Evolutionary conservation across 2,329 filamentous ascomycete species (phyloP), one percentile per base, ranked within the genome.

Genomic region (Colletotrichum spinosum): DNA sequence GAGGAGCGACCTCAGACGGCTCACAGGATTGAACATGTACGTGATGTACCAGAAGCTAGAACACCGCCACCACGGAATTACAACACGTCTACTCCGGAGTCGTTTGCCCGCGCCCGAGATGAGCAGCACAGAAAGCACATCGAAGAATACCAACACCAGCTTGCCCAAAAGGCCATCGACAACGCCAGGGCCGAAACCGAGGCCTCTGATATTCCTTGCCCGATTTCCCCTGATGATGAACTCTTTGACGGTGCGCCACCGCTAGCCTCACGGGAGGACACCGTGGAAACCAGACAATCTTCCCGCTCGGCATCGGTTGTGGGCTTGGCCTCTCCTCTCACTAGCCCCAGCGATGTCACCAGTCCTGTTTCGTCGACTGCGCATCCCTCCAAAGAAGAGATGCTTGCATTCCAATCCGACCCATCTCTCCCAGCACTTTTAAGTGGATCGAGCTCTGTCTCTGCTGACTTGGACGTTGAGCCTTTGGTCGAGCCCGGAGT

Each of bases 391-490:
- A 80, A 80, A 65, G 83, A 84, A 6, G 78, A 81, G 8, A 83
- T 84, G 70, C 71, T 84, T 13, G 80, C 79, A 3, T 89, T 88
- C 73, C 86, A 86, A 60, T 90, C 88, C 3, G 88, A 90, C 56
- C 88, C 87, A 0, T 90, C 88, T 6, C 76, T 90, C 3, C 88
- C 88, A 10, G 87, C 88, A 7, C 77, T 90, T 8, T 79, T 90
- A 10, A 90, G 88, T 61, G 86, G 88, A 10, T 86, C 87, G 8
- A 89, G 87, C 71, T 90, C 88, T 2, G 83, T 90, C 9, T 90
- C 87, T 12, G 86, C 85, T 1, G 88, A 90, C 69, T 78, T 84
- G 25, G 88, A 90, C 67, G 86, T 83, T 1, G 88, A 90, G 53
- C 86, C 88, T 44, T 77, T 89, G 3, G 77, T 83, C 58, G 79